Evolutionary conservation across 1,284 basidiomycete genomes (phyloP).

Genomic region (Mycena citricolor): DNA sequence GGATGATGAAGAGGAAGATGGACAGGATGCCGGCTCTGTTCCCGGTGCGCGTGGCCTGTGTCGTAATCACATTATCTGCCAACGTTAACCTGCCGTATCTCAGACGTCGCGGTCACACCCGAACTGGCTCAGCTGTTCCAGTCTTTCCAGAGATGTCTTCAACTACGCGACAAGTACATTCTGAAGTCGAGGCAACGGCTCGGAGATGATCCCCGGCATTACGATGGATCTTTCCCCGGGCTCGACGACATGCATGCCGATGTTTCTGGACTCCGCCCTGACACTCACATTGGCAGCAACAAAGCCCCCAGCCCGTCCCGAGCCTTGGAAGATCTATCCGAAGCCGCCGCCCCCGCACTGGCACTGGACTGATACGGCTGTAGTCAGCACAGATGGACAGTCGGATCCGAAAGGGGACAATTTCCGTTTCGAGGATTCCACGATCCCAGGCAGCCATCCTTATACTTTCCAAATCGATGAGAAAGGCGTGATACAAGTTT

Average conservation of each 20-base stretch:
- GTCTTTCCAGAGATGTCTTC: constrained; percentile 75
- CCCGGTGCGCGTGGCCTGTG: constrained; percentile 31
- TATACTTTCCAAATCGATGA: constrained; percentile 78
- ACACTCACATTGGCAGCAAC: constrained; percentile 45
- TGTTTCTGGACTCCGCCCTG: constrained; percentile 66
- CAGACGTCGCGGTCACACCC: constrained; percentile 44
- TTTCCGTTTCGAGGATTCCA: constrained; percentile 69
- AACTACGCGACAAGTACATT: constrained; percentile 93
- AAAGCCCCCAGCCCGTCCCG: constrained; percentile 31
- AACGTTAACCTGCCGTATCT: constrained; percentile 13
- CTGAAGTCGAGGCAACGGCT: constrained; percentile 79
- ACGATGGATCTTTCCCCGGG: constrained; percentile 75
- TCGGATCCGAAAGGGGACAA: constrained; percentile 41
- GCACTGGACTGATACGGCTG: constrained; percentile 73
- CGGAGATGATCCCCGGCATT: constrained; percentile 89
- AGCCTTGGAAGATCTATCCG: constrained; percentile 87
- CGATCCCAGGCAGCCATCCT: constrained; percentile 64
- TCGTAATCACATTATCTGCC: constrained; percentile 4
- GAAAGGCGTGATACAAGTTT: constrained; percentile 87
- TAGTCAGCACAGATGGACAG: constrained; percentile 44
- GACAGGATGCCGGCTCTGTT: constrained; percentile 26
- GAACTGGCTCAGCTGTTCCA: constrained; percentile 60
- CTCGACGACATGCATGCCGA: constrained; percentile 58
- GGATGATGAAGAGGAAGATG: constrained; percentile 39
- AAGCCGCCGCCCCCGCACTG: constrained; percentile 90